Percentiles rank a stretch among this genome's conserved stretches.
These are phyloP conservation scores for Cystobasidium sp. DNA, from an alignment of 1,284 basidiomycete species.

Conservation along the genomic window DNA sequence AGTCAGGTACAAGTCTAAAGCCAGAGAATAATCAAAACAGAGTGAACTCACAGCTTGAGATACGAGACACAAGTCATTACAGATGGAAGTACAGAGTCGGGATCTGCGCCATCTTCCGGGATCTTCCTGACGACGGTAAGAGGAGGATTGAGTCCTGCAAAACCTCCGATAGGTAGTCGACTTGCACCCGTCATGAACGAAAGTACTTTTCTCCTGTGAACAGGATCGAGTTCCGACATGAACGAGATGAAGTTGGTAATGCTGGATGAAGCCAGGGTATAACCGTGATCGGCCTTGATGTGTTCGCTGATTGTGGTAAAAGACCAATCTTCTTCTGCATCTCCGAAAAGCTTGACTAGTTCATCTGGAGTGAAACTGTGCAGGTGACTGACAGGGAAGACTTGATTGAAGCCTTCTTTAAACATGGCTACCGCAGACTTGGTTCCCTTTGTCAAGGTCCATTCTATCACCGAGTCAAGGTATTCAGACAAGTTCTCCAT, in stretches of 20 bases:
- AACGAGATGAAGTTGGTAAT: conserved; percentile 84
- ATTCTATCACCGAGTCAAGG: conserved; percentile 64
- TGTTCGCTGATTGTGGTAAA: conserved; percentile 78
- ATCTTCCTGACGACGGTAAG: conserved; percentile 97
- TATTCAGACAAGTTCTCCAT: conserved; percentile 87
- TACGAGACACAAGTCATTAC: conserved; percentile 97
- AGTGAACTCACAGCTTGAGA: conserved; percentile 52
- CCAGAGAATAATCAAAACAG: neutral
- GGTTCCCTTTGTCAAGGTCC: conserved; percentile 55
- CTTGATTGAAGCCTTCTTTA: conserved; percentile 63
- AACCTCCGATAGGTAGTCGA: conserved; percentile 73
- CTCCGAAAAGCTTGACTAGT: conserved; percentile 89
- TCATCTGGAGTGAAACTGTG: conserved; percentile 93
- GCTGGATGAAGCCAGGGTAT: conserved; percentile 88
- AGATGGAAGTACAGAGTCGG: conserved; percentile 94
- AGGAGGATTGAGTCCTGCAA: conserved; percentile 90
- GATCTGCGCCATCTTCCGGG: conserved; percentile 70
- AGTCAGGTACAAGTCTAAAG: neutral
- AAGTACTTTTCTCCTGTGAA: conserved; percentile 81
- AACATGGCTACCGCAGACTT: conserved; percentile 54
- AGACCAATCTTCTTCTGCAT: conserved; percentile 93
- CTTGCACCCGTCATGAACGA: conserved; percentile 98
- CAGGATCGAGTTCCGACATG: conserved; percentile 77
- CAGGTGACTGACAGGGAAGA: conserved; percentile 89
- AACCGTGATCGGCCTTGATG: conserved; percentile 97